phyloP scores from a whole-genome alignment of 2,329 filamentous ascomycete genomes.

The Fusarium decemcellulare region DNA sequence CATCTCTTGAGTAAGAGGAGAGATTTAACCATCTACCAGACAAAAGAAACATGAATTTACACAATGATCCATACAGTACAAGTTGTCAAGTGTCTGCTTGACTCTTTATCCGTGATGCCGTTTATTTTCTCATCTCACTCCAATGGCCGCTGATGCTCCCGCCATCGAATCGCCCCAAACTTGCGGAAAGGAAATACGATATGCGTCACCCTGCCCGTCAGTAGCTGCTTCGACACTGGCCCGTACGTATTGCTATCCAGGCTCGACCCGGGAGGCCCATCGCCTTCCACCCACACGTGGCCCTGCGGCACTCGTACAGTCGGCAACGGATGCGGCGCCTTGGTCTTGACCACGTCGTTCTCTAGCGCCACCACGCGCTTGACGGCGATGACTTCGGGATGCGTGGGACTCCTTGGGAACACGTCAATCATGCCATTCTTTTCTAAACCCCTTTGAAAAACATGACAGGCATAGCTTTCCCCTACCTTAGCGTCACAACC shows the following conservation, averaged over 20 bases:
- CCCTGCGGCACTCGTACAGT: conserved; percentile 80
- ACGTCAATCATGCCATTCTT: conserved; percentile 8
- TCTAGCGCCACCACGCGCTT: conserved; percentile 88
- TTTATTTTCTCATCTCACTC: conserved; percentile 10
- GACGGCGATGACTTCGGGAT: conserved; percentile 78
- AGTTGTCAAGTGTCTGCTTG: no score
- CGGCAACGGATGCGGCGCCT: conserved; percentile 69
- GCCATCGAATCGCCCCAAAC: conserved; percentile 70
- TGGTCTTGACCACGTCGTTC: conserved; percentile 81
- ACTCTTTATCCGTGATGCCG: no score
- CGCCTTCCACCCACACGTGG: conserved; percentile 96
- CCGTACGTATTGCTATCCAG: conserved; percentile 93
- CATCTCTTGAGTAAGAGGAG: no score
- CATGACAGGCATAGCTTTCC: not conserved
- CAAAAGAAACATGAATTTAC: no score
- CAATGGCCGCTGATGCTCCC: conserved; percentile 61
- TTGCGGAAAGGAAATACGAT: conserved; percentile 78
- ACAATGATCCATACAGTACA: no score
- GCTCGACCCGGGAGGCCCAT: conserved; percentile 78
- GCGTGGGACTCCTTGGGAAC: conserved; percentile 73
- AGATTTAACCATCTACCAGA: no score
- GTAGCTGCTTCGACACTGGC: conserved; percentile 81
- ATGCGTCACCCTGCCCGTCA: conserved; percentile 81
- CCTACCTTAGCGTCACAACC: conserved; percentile 79
- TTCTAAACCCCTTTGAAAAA: not conserved